A percentile compares a stretch with the other conserved stretches of the same genome.
phyloP scores from a whole-genome alignment of 352 stramenopile species.

The Pythium apleroticum region DNA sequence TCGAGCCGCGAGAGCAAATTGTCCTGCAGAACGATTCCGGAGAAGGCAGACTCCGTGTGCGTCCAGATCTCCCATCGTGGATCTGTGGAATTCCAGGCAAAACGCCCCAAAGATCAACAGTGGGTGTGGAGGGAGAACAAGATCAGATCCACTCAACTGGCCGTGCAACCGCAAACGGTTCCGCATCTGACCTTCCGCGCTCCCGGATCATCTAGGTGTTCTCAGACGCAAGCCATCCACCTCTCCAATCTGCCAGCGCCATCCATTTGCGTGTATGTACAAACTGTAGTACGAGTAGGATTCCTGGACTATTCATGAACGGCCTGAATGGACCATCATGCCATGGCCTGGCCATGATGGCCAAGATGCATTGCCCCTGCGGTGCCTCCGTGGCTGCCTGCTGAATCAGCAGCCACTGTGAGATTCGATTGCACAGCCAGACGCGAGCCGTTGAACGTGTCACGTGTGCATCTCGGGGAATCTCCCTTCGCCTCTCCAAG shows the following conservation, averaged over 20 bases:
- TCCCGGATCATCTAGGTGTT: background rate
- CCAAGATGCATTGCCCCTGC: no score
- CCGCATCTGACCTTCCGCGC: background rate
- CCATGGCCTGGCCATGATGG: no score
- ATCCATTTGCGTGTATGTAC: no score
- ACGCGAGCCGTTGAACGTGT: background rate
- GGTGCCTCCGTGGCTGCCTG: no score
- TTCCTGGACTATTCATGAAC: no score
- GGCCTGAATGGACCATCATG: background rate
- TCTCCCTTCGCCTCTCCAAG: background rate
- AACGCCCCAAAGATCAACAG: background rate
- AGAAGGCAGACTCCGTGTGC: background rate
- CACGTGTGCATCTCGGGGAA: background rate
- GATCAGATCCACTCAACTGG: background rate
- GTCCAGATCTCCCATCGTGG: constrained; percentile 1
- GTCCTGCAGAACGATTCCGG: background rate
- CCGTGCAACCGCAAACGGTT: background rate
- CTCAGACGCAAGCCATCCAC: background rate
- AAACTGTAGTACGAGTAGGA: no score
- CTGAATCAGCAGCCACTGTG: background rate
- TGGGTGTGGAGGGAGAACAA: background rate
- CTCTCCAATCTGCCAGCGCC: background rate
- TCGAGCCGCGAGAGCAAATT: background rate
- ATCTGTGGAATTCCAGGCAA: background rate
- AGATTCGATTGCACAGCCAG: background rate